Evolutionary conservation across 345 rosid genomes (phyloP), one percentile per base, ranked within the genome.

Genomic region (Bruguiera sexangula): DNA sequence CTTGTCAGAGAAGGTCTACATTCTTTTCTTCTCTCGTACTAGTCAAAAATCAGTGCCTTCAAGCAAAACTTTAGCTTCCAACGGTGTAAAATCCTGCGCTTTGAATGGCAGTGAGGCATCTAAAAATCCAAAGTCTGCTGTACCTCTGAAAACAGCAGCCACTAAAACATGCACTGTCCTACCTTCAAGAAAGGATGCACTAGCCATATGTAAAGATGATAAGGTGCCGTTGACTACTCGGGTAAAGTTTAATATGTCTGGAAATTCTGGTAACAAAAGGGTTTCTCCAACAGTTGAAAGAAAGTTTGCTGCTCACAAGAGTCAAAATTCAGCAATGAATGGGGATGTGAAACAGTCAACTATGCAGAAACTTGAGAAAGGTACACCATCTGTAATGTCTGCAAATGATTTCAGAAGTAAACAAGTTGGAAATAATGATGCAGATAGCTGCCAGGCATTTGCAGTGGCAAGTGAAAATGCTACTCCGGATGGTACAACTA

Each of bases 1-100:
- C 61, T 79, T 96, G 78, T 92, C 99, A 43, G 95, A 96, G 81
- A 92, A 86, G 80, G 98, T 84, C 62, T 96, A 96, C 79, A 87
- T 96, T 73, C 92, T 96, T 69, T 92, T 96, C 82, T 92, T 87
- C 82, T 76, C 91, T 72, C 97, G 98, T 61, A 66, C 80, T 56
- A 90, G 83, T 75, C 92, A 82, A 76, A 83, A 87, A 76, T 84
- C 98, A 60, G 78, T 63, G 65, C 76, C 90, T 69, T 67, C 77
- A 6, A 65, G 66, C 70, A 66, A 75, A 68, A 29, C 75, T 56
- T 69, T 76, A 65, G 60, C 80, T 73, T 71, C 86, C 63, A 86
- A 80, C 68, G 92, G 96, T 75, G 87, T 79, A 54, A 85, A 86
- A 69, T 79, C 86, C 65, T 73, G 55, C 34, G 79, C 79, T 58